These are phyloP conservation scores for Fusarium subtropicale DNA, from an alignment of 2,329 filamentous ascomycete genomes.

Conservation along the genomic window DNA sequence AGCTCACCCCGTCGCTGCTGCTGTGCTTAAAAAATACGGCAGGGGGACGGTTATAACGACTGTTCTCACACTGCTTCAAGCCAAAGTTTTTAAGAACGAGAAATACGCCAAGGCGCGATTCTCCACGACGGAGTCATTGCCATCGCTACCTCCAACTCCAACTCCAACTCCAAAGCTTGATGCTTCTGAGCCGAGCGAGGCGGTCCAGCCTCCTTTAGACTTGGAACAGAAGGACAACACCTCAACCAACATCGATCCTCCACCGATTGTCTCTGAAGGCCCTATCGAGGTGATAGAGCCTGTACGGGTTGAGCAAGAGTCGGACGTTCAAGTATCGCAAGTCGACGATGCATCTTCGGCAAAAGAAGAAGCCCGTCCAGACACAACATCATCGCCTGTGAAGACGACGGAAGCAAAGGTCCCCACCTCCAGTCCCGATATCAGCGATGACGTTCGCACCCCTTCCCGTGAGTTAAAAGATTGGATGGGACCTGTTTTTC, in stretches of 20 bases:
- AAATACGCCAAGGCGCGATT: not conserved
- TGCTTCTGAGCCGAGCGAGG: not conserved
- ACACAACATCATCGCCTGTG: not conserved
- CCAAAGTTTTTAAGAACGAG: not conserved
- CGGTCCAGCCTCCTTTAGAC: not conserved
- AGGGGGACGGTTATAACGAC: accelerated
- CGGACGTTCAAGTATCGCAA: not conserved
- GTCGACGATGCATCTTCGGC: not conserved
- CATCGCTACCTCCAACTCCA: not conserved
- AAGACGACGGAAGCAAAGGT: not conserved
- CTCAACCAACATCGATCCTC: not conserved
- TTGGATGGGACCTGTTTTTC: not conserved
- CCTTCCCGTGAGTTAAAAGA: not conserved
- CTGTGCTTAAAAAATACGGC: not conserved
- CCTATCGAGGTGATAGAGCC: not conserved
- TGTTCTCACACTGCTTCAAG: not conserved
- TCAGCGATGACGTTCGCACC: no score
- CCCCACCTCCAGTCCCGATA: not conserved
- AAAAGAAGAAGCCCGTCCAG: not conserved
- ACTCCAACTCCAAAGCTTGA: not conserved
- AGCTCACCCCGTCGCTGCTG: no score
- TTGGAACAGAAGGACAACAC: not conserved
- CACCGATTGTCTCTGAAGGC: not conserved
- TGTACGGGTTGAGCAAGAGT: not conserved
- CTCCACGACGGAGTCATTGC: not conserved